phyloP scores from a whole-genome alignment of 768 basidiomycete genomes.

The Russula earlei region DNA sequence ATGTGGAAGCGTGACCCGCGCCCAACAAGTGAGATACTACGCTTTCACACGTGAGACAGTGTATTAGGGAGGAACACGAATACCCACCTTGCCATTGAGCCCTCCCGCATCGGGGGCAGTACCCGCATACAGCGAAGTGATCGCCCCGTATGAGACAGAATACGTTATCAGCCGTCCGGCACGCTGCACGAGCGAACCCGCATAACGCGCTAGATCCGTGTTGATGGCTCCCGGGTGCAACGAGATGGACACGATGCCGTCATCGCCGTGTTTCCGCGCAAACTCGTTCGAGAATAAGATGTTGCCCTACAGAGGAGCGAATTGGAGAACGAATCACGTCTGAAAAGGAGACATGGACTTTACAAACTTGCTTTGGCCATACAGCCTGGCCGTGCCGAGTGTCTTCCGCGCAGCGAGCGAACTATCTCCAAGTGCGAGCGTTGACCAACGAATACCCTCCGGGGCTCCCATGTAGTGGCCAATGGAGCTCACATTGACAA shows the following conservation, averaged over 20 bases:
- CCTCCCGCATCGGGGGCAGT: slow-evolving; percentile 7
- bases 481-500: slow-evolving; percentile 23
- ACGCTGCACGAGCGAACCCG: not conserved
- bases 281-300: slow-evolving; percentile 37
- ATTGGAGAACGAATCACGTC: not conserved
- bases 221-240: slow-evolving; percentile 28
- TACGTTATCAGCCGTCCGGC: not conserved
- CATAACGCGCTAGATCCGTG: slow-evolving; percentile 12
- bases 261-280: slow-evolving; percentile 31
- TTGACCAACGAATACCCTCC: slow-evolving; percentile 20
- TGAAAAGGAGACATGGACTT: not conserved
- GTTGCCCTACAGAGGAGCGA: slow-evolving; percentile 30
- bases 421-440: slow-evolving; percentile 1
- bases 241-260: slow-evolving; percentile 37
- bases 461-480: slow-evolving; percentile 22
- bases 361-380: slow-evolving; percentile 20
- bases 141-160: slow-evolving; percentile 8
- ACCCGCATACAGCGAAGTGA: slow-evolving; percentile 16
- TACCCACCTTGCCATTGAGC: slow-evolving; percentile 16
- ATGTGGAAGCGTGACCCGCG: slow-evolving; percentile 17
- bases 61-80: not conserved
- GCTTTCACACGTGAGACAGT: not conserved
- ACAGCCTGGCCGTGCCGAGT: slow-evolving; percentile 6
- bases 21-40: slow-evolving; percentile 25
- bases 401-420: slow-evolving; percentile 3